Base-by-base conservation (phyloP, 1,284 basidiomycete genomes). In the Amylostereum areolatum region DNA sequence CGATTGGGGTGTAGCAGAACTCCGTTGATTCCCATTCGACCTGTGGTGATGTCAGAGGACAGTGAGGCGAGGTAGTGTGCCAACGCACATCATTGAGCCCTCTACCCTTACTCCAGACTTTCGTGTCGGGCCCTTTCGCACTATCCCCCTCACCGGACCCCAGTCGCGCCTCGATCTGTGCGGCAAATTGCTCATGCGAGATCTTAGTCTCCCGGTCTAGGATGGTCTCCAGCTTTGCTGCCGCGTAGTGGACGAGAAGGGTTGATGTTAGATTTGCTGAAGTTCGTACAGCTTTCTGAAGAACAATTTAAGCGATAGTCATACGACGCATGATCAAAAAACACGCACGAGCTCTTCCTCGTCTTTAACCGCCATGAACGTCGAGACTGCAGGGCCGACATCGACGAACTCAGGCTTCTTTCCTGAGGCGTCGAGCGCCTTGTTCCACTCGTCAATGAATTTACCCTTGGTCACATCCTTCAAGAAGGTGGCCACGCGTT, bases 1-100 rank as follows among this genome's bases (percentile, higher is more conserved):
- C 91, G 64, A 97, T 95, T 3, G 96, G 95, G 4, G 90, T 84
- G 66, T 96, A 97, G 57, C 92, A 91, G 70, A 95, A 96, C 67
- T 98, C 95, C 2, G 90, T 88, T 9, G 87, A 80, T 28, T 75
- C 73, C 76, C 90, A 93, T 64, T 99, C 95, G 51, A 94, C 77
- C 89, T 93, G 56, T 18, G 32, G 40, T 32, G 18, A 45, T 45
- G 32, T 49, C 24, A 43, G 8, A 46, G 6, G 25, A 10, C 6
- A 27, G 30, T 34, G 44, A 43, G 42, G 35, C n/a, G 35, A 24
- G 30, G 10, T 18, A 34, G 30, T 18, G 25, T 34, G 43, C n/a
- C 7, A 31, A 73, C 85, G 59, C 54, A 88, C 87, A 50, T 91
- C 83, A 46, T 72, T 80, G n/a, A 92, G 65, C 7, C 81, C 75